Conservation (phyloP, 208 protist species). For the Trichomonas vaginalis region DNA sequence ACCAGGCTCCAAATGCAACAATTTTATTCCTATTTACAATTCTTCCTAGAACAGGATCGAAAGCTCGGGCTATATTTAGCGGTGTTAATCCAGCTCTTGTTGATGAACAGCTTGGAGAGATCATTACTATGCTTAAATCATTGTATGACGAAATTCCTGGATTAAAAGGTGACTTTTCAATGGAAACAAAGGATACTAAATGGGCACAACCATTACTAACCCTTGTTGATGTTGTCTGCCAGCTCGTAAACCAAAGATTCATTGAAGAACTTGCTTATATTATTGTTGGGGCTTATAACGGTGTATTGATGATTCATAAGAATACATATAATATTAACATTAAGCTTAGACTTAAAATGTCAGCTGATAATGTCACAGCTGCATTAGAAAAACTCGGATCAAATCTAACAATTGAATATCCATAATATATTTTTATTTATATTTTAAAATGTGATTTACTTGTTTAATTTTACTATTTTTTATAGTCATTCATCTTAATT, state of each 20-base stretch:
- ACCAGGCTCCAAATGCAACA: not conserved
- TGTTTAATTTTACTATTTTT: too few species aligned
- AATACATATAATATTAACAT: not conserved
- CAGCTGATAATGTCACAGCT: not conserved
- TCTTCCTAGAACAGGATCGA: not conserved
- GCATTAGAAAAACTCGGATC: not conserved
- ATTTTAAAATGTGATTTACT: not conserved
- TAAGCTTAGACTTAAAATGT: not conserved
- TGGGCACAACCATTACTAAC: not conserved
- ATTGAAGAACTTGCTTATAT: not conserved
- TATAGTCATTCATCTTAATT: too few species aligned
- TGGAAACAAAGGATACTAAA: not conserved
- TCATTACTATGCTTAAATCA: not conserved
- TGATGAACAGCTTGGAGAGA: not conserved
- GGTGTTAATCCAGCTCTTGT: not conserved
- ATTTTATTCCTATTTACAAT: not conserved
- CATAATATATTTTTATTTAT: not conserved
- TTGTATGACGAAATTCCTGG: not conserved
- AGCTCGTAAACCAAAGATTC: not conserved
- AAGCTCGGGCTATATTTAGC: not conserved
- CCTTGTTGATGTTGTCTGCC: not conserved
- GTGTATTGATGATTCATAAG: not conserved
- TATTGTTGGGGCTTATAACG: not conserved
- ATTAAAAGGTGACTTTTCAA: not conserved
- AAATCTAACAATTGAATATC: not conserved